A percentile compares a stretch with the other conserved stretches of the same genome.
Evolutionary conservation across 371 early-diverging fungal species (phyloP).

Genomic region (Mortierella sp.): DNA sequence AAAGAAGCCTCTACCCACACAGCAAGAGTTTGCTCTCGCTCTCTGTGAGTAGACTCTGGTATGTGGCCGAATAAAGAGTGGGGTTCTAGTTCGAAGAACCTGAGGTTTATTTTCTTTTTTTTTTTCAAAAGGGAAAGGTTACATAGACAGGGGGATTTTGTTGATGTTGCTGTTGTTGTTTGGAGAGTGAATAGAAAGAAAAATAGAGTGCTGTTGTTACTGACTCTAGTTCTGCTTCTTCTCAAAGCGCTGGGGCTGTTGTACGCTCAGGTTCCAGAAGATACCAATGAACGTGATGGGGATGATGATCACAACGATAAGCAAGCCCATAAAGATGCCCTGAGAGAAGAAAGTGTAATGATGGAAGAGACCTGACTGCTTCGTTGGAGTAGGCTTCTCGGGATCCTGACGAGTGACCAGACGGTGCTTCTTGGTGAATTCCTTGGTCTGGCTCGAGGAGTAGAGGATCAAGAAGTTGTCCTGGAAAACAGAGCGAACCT

Average conservation of each 20-base stretch:
- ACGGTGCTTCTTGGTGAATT: conserved; percentile 18
- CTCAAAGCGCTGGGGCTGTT: conserved; percentile 40
- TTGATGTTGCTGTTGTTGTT: too few relatives aligned
- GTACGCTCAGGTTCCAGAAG: conserved; percentile 50
- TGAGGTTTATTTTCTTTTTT: too few relatives aligned
- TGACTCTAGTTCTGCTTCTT: too few relatives aligned
- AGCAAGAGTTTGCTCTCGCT: too few relatives aligned
- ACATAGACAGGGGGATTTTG: too few relatives aligned
- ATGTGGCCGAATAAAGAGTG: too few relatives aligned
- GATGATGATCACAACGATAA: conserved; percentile 34
- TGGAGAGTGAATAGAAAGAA: too few relatives aligned
- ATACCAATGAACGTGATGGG: conserved; percentile 45
- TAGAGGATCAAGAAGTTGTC: conserved; percentile 42
- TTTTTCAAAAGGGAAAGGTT: too few relatives aligned
- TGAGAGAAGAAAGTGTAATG: conserved; percentile 49
- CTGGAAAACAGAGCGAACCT: conserved; percentile 18
- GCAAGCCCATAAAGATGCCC: conserved; percentile 48
- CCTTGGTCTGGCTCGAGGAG: conserved; percentile 45
- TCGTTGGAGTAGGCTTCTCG: conserved; percentile 18
- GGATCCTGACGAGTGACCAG: conserved; percentile 33
- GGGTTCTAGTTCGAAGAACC: too few relatives aligned
- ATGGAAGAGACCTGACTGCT: conserved; percentile 40
- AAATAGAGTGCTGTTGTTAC: too few relatives aligned
- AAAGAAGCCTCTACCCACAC: too few relatives aligned
- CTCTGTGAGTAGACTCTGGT: too few relatives aligned